Evolutionary conservation across 2,329 filamentous ascomycete genomes (phyloP).

Genomic region (Fonsecaea erecta): DNA sequence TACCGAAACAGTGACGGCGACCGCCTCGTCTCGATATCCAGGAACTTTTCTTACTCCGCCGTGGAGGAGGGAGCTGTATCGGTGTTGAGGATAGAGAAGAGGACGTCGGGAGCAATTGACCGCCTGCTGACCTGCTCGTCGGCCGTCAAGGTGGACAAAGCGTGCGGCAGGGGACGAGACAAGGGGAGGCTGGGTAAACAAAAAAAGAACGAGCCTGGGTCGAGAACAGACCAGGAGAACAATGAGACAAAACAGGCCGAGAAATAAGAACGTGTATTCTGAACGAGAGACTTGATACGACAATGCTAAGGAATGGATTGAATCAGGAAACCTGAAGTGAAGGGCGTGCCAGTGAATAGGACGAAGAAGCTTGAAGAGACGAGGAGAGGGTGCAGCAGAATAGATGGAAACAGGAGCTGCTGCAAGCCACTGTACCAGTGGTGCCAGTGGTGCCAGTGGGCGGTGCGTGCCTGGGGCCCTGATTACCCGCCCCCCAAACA

Average conservation of each 20-base stretch:
- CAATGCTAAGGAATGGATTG: conserved; percentile 21
- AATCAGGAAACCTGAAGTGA: conserved; percentile 14
- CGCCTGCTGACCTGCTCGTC: background rate
- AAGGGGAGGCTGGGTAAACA: conserved; percentile 24
- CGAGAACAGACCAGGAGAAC: conserved; percentile 22
- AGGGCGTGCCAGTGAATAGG: conserved; percentile 19
- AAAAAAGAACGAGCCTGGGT: conserved; percentile 19
- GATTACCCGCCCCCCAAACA: conserved; percentile 15
- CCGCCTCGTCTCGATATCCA: background rate
- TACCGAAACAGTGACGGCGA: background rate
- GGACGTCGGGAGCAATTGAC: background rate
- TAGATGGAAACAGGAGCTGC: background rate
- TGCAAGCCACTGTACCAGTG: background rate
- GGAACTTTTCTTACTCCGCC: background rate
- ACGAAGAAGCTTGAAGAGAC: conserved; percentile 13
- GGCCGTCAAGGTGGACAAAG: conserved; percentile 21
- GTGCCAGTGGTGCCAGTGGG: too few relatives aligned
- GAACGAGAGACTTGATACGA: conserved; percentile 30
- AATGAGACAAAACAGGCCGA: conserved; percentile 24
- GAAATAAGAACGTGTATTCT: conserved; percentile 16
- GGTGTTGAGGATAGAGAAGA: background rate
- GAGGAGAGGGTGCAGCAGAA: conserved; percentile 21
- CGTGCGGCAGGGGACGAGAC: conserved; percentile 20
- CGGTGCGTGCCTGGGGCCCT: background rate
- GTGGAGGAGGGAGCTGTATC: background rate